Evolutionary conservation across 768 basidiomycete species (phyloP), one percentile per base, ranked within the genome.

Genomic region (Trametes coccinea): DNA sequence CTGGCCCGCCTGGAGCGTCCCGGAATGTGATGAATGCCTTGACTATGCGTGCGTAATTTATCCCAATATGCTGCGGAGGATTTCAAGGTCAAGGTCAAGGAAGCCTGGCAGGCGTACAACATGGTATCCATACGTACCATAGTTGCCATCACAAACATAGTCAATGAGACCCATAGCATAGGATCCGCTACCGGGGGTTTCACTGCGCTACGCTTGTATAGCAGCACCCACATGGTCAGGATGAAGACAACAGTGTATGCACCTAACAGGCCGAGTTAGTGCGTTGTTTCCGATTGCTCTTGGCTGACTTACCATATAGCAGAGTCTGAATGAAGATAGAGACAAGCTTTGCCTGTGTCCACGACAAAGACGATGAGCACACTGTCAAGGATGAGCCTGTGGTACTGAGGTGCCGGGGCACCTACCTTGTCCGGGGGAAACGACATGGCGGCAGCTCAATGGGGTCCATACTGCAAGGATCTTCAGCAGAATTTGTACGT

Each of bases 31-130:
- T 64, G 64, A 79, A 79, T 22, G 75, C 76, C 40, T 67, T 66
- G 59, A 75, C 69, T n/a, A 76, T 70, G 13, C 78, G 73, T 3
- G 71, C 66, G 50, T 71, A 74, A 59, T 78, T 75, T 33, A 77
- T 69, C 4, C 62, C 73, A 39, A 79, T 67, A 54, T 79, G 78
- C 77, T 78, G 46, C 61, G 45, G 68, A 1, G 34, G 34, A 5
- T 1, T 37, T 37, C 2, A 37, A 11, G 11, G 11, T 37, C 34
- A 5, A 37, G 5, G 34, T 1, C 34, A 1, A 1, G 22, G 22
- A 22, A 22, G 22, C 22, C 22, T 22, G 22, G 22, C 22, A 22
- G 34, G 34, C 11, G 5, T 37, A 6, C 34, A 11, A 37, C 1
- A 37, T 0, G 34, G 34, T 5, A 37, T 37, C 0, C 11, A 6